Evolutionary conservation across 2,329 filamentous ascomycete species (phyloP).

Genomic region (Fusarium longipes): DNA sequence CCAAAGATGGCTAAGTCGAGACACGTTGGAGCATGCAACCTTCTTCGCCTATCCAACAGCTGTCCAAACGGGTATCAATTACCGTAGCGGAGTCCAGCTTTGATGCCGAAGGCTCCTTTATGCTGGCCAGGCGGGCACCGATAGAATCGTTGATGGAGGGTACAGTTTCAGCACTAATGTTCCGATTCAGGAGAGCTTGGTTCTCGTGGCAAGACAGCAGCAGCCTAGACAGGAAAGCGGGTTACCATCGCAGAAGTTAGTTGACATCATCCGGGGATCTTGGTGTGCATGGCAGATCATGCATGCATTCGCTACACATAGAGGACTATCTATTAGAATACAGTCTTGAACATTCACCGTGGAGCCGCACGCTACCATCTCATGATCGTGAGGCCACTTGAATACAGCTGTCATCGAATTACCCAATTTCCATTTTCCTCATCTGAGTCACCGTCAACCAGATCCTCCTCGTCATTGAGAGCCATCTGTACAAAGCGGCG

Average conservation of each 20-base stretch:
- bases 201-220: constrained; percentile 2
- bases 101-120: constrained; percentile 15
- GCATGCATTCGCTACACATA: constrained; percentile 29
- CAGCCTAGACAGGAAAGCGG: neutral
- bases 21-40: constrained; percentile 3
- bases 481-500: constrained; percentile 66
- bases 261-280: constrained; percentile 28
- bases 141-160: constrained; percentile 18
- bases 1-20: neutral
- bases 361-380: constrained; percentile 13
- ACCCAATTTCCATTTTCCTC: constrained; percentile 48
- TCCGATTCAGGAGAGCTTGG: constrained; percentile 7
- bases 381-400: neutral
- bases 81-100: constrained; percentile 14
- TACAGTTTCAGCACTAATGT: constrained; percentile 21
- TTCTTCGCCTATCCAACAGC: constrained; percentile 10
- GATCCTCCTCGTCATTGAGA: constrained; percentile 64
- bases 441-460: constrained; percentile 57
- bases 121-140: neutral
- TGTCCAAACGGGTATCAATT: constrained; percentile 8
- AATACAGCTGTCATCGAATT: constrained; percentile 37
- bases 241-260: neutral
- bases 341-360: constrained; percentile 5
- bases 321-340: constrained; percentile 19
- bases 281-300: constrained; percentile 23